Base-by-base conservation (phyloP, 106 monocot genomes). In the Allium cepa region DNA sequence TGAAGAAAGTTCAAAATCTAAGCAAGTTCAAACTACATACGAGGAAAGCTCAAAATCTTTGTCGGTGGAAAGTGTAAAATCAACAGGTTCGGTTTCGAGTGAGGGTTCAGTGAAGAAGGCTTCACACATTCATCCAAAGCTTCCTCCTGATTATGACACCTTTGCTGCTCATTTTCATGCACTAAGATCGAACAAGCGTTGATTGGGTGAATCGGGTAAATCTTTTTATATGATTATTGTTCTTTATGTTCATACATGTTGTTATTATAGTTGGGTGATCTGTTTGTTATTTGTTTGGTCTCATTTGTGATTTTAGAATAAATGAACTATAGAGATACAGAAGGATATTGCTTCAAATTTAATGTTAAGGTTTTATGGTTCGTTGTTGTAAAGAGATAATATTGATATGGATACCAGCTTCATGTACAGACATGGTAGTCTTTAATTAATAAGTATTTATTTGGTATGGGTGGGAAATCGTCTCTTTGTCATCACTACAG, bases 41-140 rank as follows among this genome's bases (percentile, higher is more conserved):
- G 49, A 62, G 18, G 60, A 69, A 58, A 46, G 46, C 50, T 50
- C 68, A 55, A 70, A 75, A 11, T 15, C 71, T 27, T 59, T 79
- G 62, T 13, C 51, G 36, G 28, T 57, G 67, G 26, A 58, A 67
- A 53, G 50, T 9, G 46, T 26, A 14, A 22, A 51, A 59, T 47
- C 64, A 8, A 67, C 64, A 55, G 71, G 45, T 8, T 46, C 56
- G 52, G 70, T 49, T n/a, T 81, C 79, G 18, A 70, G 56, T 28
- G 79, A 74, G 46, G 69, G 15, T 17, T 74, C 74, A 17, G 15
- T 62, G 3, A 80, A 81, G 50, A 74, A 58, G 27, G 56, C 77
- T 64, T 50, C 92, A 68, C 87, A 87, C 79, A 78, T 79, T 71
- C 92, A 85, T 50, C 87, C 88, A 28, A 92, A 85, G 27, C 88